These are phyloP conservation scores for Hypoxylon sp. DNA, from an alignment of 2,329 filamentous ascomycete species.

Conservation along the genomic window DNA sequence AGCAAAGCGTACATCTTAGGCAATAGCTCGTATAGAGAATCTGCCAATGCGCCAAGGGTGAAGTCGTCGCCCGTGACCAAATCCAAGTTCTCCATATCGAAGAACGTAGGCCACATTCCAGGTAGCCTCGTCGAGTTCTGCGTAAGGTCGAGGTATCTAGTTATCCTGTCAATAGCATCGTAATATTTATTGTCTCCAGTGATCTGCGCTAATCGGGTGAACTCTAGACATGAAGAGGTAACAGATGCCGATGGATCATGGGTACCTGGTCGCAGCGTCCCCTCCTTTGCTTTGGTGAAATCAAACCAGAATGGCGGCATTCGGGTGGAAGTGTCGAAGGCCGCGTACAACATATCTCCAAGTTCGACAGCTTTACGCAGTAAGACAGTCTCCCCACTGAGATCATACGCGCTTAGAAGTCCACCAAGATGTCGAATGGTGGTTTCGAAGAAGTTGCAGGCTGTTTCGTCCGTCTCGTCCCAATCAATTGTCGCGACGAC, in stretches of 20 bases:
- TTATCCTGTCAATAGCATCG: conserved; percentile 81
- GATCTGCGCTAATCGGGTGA: conserved; percentile 77
- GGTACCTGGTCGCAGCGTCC: conserved; percentile 53
- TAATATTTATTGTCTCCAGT: conserved; percentile 79
- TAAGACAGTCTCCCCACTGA: conserved; percentile 58
- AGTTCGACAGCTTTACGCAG: conserved; percentile 61
- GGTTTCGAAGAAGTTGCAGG: conserved; percentile 62
- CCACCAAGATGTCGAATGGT: conserved; percentile 64
- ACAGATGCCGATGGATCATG: conserved; percentile 56
- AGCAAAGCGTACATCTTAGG: conserved; percentile 75
- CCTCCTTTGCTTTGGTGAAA: conserved; percentile 59
- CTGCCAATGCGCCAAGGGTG: conserved; percentile 67
- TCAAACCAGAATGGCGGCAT: conserved; percentile 70
- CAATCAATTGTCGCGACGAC: conserved; percentile 67
- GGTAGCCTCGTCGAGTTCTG: conserved; percentile 79
- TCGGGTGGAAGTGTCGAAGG: conserved; percentile 63
- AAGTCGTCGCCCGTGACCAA: conserved; percentile 58
- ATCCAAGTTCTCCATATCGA: conserved; percentile 70
- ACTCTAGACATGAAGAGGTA: conserved; percentile 77
- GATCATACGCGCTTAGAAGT: conserved; percentile 61
- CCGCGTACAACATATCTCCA: conserved; percentile 63
- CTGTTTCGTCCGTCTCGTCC: conserved; percentile 56
- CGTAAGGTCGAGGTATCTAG: conserved; percentile 73
- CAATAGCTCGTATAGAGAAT: conserved; percentile 72
- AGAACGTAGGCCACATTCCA: conserved; percentile 79